These are phyloP conservation scores for Ilyonectria sp. DNA, from an alignment of 2,329 filamentous ascomycete genomes.

Conservation along the genomic window DNA sequence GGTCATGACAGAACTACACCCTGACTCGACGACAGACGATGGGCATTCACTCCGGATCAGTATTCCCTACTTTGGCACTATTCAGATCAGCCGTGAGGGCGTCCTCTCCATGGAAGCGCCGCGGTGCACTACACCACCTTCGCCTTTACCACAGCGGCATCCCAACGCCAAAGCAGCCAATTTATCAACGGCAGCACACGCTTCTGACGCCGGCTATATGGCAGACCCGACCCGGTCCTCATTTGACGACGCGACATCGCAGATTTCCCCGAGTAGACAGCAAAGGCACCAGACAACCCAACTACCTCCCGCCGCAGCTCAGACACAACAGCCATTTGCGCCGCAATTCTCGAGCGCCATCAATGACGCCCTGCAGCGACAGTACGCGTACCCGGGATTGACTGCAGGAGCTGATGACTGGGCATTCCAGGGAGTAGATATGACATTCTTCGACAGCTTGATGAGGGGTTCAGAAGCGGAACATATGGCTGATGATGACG, in stretches of 20 bases:
- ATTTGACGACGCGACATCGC: neutral
- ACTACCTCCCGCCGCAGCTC: neutral
- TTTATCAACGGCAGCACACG: neutral
- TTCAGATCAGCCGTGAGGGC: constrained; percentile 18
- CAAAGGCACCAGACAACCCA: neutral
- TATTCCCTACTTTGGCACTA: constrained; percentile 28
- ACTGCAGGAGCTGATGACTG: constrained; percentile 28
- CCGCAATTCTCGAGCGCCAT: constrained; percentile 7
- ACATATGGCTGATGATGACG: neutral
- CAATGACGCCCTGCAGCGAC: constrained; percentile 10
- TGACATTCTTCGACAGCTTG: constrained; percentile 34
- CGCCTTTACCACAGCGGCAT: neutral
- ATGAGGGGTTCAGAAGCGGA: constrained; percentile 18
- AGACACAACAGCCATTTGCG: neutral
- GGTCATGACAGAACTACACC: constrained; percentile 51
- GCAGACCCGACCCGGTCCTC: neutral
- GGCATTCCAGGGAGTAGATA: constrained; percentile 36
- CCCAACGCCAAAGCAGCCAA: neutral
- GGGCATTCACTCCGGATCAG: constrained; percentile 5
- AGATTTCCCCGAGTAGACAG: neutral
- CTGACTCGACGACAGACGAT: constrained; percentile 40
- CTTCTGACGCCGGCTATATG: neutral
- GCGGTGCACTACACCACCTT: neutral
- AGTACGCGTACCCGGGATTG: constrained; percentile 18
- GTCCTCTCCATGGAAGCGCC: constrained; percentile 8